Percentiles rank a stretch among this genome's conserved stretches.
Conservation (phyloP, 257 asterid species). For the Ligustrum vulgare region DNA sequence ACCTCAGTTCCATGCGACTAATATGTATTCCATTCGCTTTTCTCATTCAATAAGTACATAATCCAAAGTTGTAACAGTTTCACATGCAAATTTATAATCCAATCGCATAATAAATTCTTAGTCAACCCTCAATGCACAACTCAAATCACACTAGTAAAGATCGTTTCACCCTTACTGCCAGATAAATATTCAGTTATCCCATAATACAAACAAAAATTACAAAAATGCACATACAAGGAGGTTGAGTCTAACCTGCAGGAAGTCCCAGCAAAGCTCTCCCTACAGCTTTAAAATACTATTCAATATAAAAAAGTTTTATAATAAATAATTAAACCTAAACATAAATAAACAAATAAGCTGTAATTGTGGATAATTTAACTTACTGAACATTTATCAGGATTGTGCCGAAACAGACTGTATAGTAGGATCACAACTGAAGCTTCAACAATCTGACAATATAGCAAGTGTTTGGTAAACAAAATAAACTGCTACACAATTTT, state of each 20-base stretch:
- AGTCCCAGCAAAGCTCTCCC: slow-evolving; percentile 70
- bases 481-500: too few relatives aligned
- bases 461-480: too few relatives aligned
- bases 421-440: slow-evolving; percentile 55
- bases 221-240: neutral
- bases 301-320: slow-evolving; percentile 7
- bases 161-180: neutral
- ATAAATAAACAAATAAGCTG: neutral
- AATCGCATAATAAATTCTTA: neutral
- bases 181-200: neutral
- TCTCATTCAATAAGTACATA: neutral
- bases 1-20: neutral
- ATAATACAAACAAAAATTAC: neutral
- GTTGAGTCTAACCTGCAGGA: slow-evolving; percentile 73
- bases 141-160: neutral
- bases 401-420: slow-evolving; percentile 53
- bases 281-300: slow-evolving; percentile 67
- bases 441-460: slow-evolving; percentile 63
- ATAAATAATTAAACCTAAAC: neutral
- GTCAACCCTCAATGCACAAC: neutral
- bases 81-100: neutral
- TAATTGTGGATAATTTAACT: slow-evolving; percentile 12
- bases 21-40: neutral
- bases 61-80: neutral
- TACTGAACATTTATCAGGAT: slow-evolving; percentile 62